Conservation (phyloP, 1,139 yeast species). For the Candida sp. region DNA sequence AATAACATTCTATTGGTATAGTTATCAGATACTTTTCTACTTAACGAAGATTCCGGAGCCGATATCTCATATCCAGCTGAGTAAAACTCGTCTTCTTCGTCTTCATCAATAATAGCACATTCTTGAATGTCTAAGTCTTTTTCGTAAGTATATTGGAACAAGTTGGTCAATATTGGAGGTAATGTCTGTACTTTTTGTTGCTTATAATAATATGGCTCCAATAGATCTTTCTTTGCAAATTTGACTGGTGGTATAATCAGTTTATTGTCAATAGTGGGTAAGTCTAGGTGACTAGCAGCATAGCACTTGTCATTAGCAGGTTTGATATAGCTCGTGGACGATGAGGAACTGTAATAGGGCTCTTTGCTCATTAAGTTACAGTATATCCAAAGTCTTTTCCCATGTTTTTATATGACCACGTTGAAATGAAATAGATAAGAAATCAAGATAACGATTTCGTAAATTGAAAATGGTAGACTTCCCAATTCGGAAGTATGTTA, state of each 20-base stretch:
- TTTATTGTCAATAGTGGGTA: slow-evolving; percentile 5
- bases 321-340: slow-evolving; percentile 6
- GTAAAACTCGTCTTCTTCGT: slow-evolving; percentile 7
- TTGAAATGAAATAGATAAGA: too few species aligned
- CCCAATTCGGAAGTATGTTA: too few species aligned
- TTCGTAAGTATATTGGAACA: slow-evolving; percentile 6
- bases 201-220: slow-evolving; percentile 9
- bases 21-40: slow-evolving; percentile 7
- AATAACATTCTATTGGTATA: slow-evolving; percentile 3
- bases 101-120: slow-evolving; percentile 1
- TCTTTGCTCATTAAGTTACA: slow-evolving; percentile 11
- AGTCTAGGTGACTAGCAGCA: slow-evolving; percentile 6
- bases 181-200: slow-evolving; percentile 4
- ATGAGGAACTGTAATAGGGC: slow-evolving; percentile 7
- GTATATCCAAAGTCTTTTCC: too few species aligned
- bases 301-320: slow-evolving; percentile 6
- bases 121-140: slow-evolving; percentile 3
- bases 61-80: slow-evolving; percentile 1
- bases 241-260: slow-evolving; percentile 4
- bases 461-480: too few species aligned
- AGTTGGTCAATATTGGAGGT: slow-evolving; percentile 7
- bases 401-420: too few species aligned
- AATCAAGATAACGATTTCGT: too few species aligned
- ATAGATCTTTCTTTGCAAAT: slow-evolving; percentile 3
- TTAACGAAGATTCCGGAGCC: slow-evolving; percentile 4